Evolutionary conservation across 2,329 filamentous ascomycete genomes (phyloP), one percentile per base, ranked within the genome.

Genomic region (Colletotrichum sublineola): DNA sequence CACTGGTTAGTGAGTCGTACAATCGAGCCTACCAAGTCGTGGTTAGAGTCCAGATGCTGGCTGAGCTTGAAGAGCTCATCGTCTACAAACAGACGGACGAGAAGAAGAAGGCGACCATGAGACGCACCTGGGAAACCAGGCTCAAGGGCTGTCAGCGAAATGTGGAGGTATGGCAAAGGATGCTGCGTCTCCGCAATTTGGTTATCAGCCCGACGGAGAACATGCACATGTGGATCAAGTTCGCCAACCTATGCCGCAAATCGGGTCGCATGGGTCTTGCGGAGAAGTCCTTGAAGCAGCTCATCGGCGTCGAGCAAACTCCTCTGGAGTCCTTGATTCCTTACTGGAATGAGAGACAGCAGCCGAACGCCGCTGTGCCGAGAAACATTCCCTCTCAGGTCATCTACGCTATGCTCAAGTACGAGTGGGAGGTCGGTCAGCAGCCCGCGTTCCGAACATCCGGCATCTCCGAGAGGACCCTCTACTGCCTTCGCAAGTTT

Each of bases 181-280:
- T 98, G 94, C 90, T 99, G 67, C 96, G 97, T 79, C 91, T 99
- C 42, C 91, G 96, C 73, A 94, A 95, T 29, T 87, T 99, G 63
- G 96, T 99, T 71, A 96, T 98, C 73, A 92, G 92, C 0, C 96
- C 97, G 0, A 90, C 90, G 44, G 95, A 99, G 80, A 98, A 98
- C 78, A 94, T 97, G 86, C 94, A 97, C 78, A 99, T 99, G 95
- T 98, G 95, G 91, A 98, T 99, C 86, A 99, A 99, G 81, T 99
- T 98, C 80, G 94, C 96, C 78, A 99, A 98, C 78, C 90, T 99
- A 7, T 99, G 97, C 82, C 93, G 97, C 78, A 99, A 99, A 82
- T 97, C 96, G 56, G 93, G 94, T 70, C 93, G 96, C 40, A 95
- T 96, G 87, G 96, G 96, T 12, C 89, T 99, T 61, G 96, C 96